Evolutionary conservation across 2,329 filamentous ascomycete genomes (phyloP), one percentile per base, ranked within the genome.

Genomic region (Penicillium sp.): DNA sequence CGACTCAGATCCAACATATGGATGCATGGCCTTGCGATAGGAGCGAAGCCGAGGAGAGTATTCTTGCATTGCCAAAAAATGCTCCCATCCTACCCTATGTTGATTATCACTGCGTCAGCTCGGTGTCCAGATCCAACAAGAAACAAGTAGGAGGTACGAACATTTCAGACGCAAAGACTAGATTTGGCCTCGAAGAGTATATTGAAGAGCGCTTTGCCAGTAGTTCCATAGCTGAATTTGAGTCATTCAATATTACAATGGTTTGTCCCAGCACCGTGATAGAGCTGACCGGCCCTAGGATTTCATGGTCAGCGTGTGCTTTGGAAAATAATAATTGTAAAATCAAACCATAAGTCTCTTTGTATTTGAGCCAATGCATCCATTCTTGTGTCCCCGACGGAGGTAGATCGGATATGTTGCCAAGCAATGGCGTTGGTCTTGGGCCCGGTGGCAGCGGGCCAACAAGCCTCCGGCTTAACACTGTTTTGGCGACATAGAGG

Each of bases 391-490:
- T 59, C 0, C 70, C 72, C 9, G 68, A 54, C 0, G 72, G 65
- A 0, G 81, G 81, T 11, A 84, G 66, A 58, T 83, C 80, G 1
- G 61, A 58, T 16, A 83, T 59, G 60, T 83, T 84, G 4, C 82
- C 82, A 4, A 84, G 31, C 0, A 84, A 14, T 0, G 79, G 79
- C 7, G 78, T 63, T 0, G 73, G 74, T 37, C 72, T 79, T 0
- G 82, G 82, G 0, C 82, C 82, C 1, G 81, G 82, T 1, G 81
- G 82, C 0, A 81, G 65, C 2, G 70, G 66, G 11, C 18, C 48
- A 29, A n/a, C 18, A 43, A 8, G 37, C 20, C 22, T 43, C 29
- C 47, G 50, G 24, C 11, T 49, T 10, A 57, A 22, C 5, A 52
- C 3, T 1, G 37, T 5, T 13, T 56, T 57, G n/a, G 37, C 20